Evolutionary conservation across 1,284 basidiomycete species (phyloP).

Genomic region (Chondrostereum purpureum): DNA sequence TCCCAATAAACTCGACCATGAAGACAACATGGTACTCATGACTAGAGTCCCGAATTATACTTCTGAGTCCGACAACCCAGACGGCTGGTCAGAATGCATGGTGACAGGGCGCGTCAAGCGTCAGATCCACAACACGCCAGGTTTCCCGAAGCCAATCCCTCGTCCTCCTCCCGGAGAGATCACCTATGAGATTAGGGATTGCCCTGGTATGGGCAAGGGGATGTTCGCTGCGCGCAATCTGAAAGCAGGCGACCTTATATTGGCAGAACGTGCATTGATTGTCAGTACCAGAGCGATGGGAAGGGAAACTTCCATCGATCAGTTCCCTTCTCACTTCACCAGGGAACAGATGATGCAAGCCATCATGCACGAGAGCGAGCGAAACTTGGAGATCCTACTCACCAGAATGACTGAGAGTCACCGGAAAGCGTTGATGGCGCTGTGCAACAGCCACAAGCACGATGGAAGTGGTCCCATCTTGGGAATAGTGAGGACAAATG

Average conservation of each 20-base stretch:
- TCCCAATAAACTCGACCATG: slow-evolving; percentile 6
- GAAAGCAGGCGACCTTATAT: slow-evolving; percentile 16
- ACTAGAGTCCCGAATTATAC: slow-evolving; percentile 6
- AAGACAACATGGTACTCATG: slow-evolving; percentile 3
- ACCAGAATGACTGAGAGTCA: not conserved
- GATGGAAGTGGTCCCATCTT: slow-evolving; percentile 3
- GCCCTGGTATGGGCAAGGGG: slow-evolving; percentile 15
- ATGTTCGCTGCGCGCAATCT: slow-evolving; percentile 17
- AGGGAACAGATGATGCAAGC: not conserved
- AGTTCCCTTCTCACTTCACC: slow-evolving; percentile 10
- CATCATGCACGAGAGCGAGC: not conserved
- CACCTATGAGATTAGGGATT: slow-evolving; percentile 4
- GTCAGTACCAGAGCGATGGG: too few relatives aligned
- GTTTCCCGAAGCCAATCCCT: slow-evolving; percentile 15
- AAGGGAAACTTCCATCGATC: slow-evolving; percentile 1
- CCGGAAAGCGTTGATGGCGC: not conserved
- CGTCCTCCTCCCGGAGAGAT: slow-evolving; percentile 6
- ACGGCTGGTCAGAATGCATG: slow-evolving; percentile 20
- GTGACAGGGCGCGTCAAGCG: slow-evolving; percentile 15
- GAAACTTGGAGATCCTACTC: not conserved
- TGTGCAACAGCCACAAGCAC: slow-evolving; percentile 3
- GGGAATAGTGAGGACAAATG: not conserved
- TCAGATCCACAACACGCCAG: slow-evolving; percentile 16
- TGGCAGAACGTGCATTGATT: slow-evolving; percentile 14
- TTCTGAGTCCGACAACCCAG: slow-evolving; percentile 6